Percentiles rank a stretch among this genome's conserved stretches.
Evolutionary conservation across 306 rosid species (phyloP).

Genomic region (Rosa lucieae): DNA sequence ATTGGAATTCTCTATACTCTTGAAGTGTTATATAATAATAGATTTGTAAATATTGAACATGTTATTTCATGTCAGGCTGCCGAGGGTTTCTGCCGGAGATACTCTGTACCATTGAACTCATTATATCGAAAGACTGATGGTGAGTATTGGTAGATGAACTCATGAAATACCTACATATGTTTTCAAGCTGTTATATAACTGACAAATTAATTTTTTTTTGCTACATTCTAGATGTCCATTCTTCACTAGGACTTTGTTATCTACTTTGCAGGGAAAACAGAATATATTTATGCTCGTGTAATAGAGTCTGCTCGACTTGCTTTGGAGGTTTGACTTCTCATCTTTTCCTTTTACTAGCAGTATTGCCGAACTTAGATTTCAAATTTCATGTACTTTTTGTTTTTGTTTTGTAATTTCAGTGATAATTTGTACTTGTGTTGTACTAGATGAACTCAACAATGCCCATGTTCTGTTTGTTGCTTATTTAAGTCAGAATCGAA

Average conservation of each 20-base stretch:
- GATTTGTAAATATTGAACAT: slow-evolving; percentile 20
- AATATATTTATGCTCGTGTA: slow-evolving; percentile 73
- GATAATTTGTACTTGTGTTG: background rate
- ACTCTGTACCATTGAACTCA: slow-evolving; percentile 65
- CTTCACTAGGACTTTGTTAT: slow-evolving; percentile 29
- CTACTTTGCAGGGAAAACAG: slow-evolving; percentile 77
- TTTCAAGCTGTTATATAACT: slow-evolving; percentile 6
- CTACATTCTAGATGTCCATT: background rate
- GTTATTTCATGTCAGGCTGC: slow-evolving; percentile 65
- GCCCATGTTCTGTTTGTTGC: background rate
- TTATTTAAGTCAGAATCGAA: background rate
- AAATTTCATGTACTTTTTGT: background rate
- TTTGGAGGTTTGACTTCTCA: slow-evolving; percentile 56
- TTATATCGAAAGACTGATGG: slow-evolving; percentile 74
- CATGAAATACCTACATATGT: background rate
- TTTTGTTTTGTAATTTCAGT: background rate
- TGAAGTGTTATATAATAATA: background rate
- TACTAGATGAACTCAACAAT: background rate
- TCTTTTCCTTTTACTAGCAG: slow-evolving; percentile 4
- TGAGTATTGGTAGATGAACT: slow-evolving; percentile 41
- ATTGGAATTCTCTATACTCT: background rate
- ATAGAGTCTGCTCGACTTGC: slow-evolving; percentile 73
- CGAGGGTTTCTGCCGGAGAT: slow-evolving; percentile 82
- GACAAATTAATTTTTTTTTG: background rate
- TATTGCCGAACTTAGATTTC: slow-evolving; percentile 2